Evolutionary conservation across 805 yeast genomes (phyloP), one percentile per base, ranked within the genome.

Genomic region (Starmerella stigmatis): DNA sequence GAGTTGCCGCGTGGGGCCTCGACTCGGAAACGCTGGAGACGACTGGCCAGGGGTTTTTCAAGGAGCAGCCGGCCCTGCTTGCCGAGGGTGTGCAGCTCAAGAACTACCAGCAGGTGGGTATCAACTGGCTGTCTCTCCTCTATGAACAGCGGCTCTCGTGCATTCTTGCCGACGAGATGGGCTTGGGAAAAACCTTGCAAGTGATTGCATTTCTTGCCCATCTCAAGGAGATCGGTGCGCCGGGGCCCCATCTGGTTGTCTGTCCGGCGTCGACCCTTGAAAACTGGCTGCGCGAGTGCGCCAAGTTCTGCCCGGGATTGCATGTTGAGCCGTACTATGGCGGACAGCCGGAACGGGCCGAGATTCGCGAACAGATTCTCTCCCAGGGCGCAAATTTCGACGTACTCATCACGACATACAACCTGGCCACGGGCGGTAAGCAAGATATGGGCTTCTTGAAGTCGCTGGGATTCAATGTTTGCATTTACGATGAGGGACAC

Each of bases 81-180:
- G 67, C 85, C 1, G 69, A 67, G 0, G 82, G 75, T 17, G 70
- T 85, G 15, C 74, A 74, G 31, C 69, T 92, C 56, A 92, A 89
- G 58, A 79, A 76, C 58, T 92, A 92, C 63, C 99, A 92, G 67
- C 92, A 86, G 56, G 94, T 88, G n/a, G 99, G 99, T 37, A 66
- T 92, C 43, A 92, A 92, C 61, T 92, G 99, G 99, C 68, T 92
- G 44, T 72, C 79, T 50, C 63, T 89, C 44, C 69, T 92, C 25
- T 92, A 89, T 61, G 76, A 75, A 47, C 77, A 81, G 58, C 72
- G 77, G 15, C 69, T 92, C 46, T 86, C 96, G 6, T 88, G 98
- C 65, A 92, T 92, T 46, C 68, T 92, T 40, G 99, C 98, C 0
- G 99, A 92, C 66, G 99, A 92, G 62, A 92, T 92, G 99, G 99